Base-by-base conservation (phyloP, 2,329 filamentous ascomycete species). In the Cercospora citrullina region DNA sequence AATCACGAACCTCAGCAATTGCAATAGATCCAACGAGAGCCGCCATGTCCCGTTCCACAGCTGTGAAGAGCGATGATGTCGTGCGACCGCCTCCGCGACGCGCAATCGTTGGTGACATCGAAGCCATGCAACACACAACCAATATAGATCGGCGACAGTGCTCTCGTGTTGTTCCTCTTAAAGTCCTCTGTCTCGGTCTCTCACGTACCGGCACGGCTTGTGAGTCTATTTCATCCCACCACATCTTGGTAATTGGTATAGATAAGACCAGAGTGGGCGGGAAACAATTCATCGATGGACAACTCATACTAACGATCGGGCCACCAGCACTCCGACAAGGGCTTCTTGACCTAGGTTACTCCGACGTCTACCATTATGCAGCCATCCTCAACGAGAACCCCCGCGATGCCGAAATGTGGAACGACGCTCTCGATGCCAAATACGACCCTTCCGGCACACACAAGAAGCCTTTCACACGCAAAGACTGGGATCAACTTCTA, bases 351-450 rank as follows among this genome's bases (percentile, higher is more conserved):
- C 83, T 90, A 28, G 87, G 87, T 65, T 89, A 87, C 75, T 80
- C 84, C 71, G 86, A 88, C 75, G 87, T 85, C 57, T 90, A 90
- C 81, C 88, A 90, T 80, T 89, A 89, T 86, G 87, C 89, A 84
- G 57, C 59, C 60, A 53, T 61, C 14, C 60, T 71, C 12, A 69
- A 72, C 30, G 69, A 72, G 26, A 72, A 72, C 63, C 71, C 72
- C 1, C 59, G 28, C 4, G 71, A 75, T 48, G 51, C 68, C 12
- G 62, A 69, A 36, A 63, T 73, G 26, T 77, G 74, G 74, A 61
- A 68, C n/a, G 68, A 69, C 3, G 73, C 69, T 1, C 30, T 75
- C 16, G 45, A 70, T n/a, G 70, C 72, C 26, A 76, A 75, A 55
- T 72, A 66, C 64, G 58, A 67, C 10, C 26, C 36, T 21, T 23